Base-by-base conservation (phyloP, 768 basidiomycete genomes). In the Mycena olivaceomarginata region DNA sequence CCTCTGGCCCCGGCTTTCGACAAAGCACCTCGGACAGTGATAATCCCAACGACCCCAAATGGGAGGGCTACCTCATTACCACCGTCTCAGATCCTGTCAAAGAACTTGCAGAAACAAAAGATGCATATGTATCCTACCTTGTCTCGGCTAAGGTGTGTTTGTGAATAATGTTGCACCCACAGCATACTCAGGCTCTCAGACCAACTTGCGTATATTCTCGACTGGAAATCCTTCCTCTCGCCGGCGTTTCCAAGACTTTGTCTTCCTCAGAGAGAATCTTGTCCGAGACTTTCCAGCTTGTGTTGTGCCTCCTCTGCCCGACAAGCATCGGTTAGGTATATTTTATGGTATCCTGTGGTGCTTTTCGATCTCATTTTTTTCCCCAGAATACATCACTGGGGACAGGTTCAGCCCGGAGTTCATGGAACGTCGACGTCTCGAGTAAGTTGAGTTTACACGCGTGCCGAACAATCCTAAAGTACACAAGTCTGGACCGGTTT, bases 371-470 rank as follows among this genome's bases (percentile, higher is more conserved):
- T 68, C 39, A 69, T 43, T 46, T 39, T 39, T 53, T 2, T 31
- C 12, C 39, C 39, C 72, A 98, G 98, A 99, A 85, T 99, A 99
- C 83, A 92, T 99, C 72, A 99, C 98, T 39, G 98, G 98, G 15
- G 98, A 99, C 86, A 90, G 98, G 77, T 99, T 99, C 86, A 97
- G 97, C 79, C 94, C 95, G 11, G 98, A 99, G 82, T 99, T 99
- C 81, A 96, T 99, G 91, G 98, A 99, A 84, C 92, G 96, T 56
- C 90, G 98, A 79, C 90, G 98, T 81, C 85, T 93, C 77, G 97
- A 98, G 97, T 98, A 84, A 84, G 67, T 67, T 13, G 20, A 39
- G 95, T 70, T 43, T 48, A 60, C 5, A 67, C 74, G 46, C 60
- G 22, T 9, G 4, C 39, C 64, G 45, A 4, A 46, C 10, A 22